Evolutionary conservation across 306 rosid genomes (phyloP).

Genomic region (Pyrus pyrifolia): DNA sequence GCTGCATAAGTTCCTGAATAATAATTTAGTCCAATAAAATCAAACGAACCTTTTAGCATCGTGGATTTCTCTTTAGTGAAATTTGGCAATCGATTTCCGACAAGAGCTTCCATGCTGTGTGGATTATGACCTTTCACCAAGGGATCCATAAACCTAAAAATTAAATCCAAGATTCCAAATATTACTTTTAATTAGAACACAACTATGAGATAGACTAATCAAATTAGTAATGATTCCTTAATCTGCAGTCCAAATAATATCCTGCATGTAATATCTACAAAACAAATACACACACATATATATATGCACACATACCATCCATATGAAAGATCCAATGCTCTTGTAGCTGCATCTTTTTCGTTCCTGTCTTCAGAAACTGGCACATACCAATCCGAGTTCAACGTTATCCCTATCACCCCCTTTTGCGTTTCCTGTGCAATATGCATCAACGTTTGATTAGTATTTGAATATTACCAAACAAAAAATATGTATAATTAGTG

Average conservation of each 20-base stretch:
- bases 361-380: neutral
- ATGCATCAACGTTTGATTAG: neutral
- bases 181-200: too few relatives aligned
- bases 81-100: neutral
- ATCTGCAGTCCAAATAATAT: neutral
- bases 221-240: neutral
- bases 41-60: neutral
- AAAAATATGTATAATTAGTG: neutral
- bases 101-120: neutral
- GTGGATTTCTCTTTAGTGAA: neutral
- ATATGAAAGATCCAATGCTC: neutral
- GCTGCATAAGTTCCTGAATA: neutral
- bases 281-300: neutral
- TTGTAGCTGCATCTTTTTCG: neutral
- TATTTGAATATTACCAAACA: neutral
- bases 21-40: neutral
- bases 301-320: neutral
- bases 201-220: too few relatives aligned
- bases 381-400: neutral
- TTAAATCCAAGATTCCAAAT: neutral
- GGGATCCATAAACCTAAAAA: neutral
- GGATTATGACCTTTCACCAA: neutral
- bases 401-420: neutral
- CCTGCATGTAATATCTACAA: too few relatives aligned
- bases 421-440: neutral